These are phyloP conservation scores for Babesia gibsoni DNA, from an alignment of 169 alveolate genomes.

Conservation along the genomic window DNA sequence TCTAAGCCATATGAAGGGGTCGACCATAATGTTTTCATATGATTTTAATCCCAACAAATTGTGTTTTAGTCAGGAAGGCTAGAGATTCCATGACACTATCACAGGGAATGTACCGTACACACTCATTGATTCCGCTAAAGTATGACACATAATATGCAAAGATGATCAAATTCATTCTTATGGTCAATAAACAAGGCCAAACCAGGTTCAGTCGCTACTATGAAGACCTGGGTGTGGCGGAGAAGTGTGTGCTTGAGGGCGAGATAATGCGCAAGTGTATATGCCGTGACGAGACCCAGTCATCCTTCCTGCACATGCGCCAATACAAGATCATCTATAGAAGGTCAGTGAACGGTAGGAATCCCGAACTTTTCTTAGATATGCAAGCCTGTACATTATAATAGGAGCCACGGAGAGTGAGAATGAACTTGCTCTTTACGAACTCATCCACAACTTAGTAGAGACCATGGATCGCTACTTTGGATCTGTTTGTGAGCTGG, in stretches of 20 bases:
- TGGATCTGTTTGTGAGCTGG: conserved; percentile 92
- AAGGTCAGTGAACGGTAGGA: conserved; percentile 27
- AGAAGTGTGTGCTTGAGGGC: conserved; percentile 93
- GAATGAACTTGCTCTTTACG: conserved; percentile 94
- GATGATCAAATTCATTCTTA: conserved; percentile 94
- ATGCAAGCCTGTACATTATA: conserved; percentile 96
- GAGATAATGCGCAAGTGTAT: conserved; percentile 97
- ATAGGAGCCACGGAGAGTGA: conserved; percentile 83
- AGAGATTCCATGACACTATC: not conserved
- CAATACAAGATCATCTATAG: conserved; percentile 91
- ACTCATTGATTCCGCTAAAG: not conserved
- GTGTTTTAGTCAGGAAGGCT: not conserved
- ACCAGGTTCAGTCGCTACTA: conserved; percentile 93
- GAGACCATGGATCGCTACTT: conserved; percentile 96
- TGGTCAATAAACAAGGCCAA: conserved; percentile 98
- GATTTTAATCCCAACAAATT: too few relatives aligned
- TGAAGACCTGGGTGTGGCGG: conserved; percentile 84
- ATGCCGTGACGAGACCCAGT: conserved; percentile 91
- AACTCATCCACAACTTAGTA: conserved; percentile 96
- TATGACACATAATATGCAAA: conserved; percentile 9
- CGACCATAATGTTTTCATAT: too few relatives aligned
- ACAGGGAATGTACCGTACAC: not conserved
- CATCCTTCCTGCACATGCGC: conserved; percentile 94
- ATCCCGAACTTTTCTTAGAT: conserved; percentile 77
- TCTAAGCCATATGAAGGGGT: too few relatives aligned